A percentile compares a stretch with the other conserved stretches of the same genome.
phyloP scores from a whole-genome alignment of 495 filamentous ascomycete genomes.

The Aspergillus affinis region DNA sequence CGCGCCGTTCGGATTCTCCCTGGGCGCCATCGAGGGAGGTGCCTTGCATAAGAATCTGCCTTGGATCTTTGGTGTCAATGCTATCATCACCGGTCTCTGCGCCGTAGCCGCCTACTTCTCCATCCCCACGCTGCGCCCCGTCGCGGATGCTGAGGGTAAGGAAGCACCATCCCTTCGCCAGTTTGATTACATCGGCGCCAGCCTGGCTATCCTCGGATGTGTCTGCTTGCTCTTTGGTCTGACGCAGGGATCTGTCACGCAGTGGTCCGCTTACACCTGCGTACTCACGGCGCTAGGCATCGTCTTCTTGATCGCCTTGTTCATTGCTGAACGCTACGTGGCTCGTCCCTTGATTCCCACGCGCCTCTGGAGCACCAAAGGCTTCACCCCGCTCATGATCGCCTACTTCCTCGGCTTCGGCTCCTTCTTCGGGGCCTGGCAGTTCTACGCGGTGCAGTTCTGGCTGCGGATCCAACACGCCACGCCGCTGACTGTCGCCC shows the following conservation, averaged over 20 bases:
- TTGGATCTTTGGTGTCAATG: conserved; percentile 36
- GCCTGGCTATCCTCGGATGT: conserved; percentile 24
- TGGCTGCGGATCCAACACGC: conserved; percentile 46
- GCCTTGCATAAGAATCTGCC: conserved; percentile 23
- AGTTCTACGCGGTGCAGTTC: conserved; percentile 54
- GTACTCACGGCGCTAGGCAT: conserved; percentile 25
- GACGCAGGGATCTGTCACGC: conserved; percentile 30
- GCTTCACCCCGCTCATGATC: conserved; percentile 48
- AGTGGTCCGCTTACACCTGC: conserved; percentile 33
- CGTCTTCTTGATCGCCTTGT: conserved; percentile 26
- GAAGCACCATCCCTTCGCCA: conserved; percentile 30
- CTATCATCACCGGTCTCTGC: conserved; percentile 29
- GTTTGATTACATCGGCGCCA: conserved; percentile 33
- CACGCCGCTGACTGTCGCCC: conserved; percentile 36
- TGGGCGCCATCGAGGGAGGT: conserved; percentile 34
- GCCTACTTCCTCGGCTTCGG: conserved; percentile 52
- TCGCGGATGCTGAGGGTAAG: conserved; percentile 25
- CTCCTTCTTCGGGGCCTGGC: conserved; percentile 46
- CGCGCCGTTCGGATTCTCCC: conserved; percentile 33
- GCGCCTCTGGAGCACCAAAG: conserved; percentile 36
- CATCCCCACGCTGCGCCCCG: conserved; percentile 30
- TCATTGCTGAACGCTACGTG: conserved; percentile 29
- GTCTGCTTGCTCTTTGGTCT: conserved; percentile 35
- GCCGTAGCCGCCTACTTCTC: conserved; percentile 23
- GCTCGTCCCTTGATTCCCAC: conserved; percentile 31